phyloP scores from a whole-genome alignment of 768 basidiomycete species.

The Amyloporia xantha region DNA sequence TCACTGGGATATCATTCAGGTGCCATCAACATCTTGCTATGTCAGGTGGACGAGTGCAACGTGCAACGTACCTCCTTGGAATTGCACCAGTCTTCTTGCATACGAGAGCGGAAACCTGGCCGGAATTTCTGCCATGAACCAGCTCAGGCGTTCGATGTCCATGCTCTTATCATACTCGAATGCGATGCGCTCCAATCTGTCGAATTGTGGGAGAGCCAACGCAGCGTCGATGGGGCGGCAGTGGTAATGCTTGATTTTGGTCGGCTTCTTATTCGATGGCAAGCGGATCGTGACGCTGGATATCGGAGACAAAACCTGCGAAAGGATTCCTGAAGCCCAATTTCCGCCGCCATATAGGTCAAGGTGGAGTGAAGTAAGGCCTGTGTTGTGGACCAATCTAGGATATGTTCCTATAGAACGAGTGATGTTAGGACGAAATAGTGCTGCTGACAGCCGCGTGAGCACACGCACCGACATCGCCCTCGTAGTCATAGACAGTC shows the following conservation, averaged over 20 bases:
- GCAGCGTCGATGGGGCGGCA: not conserved
- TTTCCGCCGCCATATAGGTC: not conserved
- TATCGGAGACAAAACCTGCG: not conserved
- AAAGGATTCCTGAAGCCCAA: not conserved
- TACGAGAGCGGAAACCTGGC: not conserved
- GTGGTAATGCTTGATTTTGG: not conserved
- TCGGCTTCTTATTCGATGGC: not conserved
- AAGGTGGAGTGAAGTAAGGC: not conserved
- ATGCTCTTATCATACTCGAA: not conserved
- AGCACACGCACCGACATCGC: not conserved
- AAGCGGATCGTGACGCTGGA: not conserved
- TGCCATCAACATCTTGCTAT: not conserved
- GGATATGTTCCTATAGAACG: slow-evolving; percentile 1
- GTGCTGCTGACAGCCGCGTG: no score
- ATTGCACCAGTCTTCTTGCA: not conserved
- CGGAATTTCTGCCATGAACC: not conserved
- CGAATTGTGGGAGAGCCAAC: not conserved
- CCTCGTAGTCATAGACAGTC: not conserved
- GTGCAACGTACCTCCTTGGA: not conserved
- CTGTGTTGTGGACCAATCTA: not conserved
- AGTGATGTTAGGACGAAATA: no score
- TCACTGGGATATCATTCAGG: not conserved
- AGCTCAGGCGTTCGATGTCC: not conserved
- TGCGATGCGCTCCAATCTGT: not conserved
- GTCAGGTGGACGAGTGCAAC: not conserved